Evolutionary conservation across 495 filamentous ascomycete genomes (phyloP), one percentile per base, ranked within the genome.

Genomic region (Xanthoparmelia taractica): DNA sequence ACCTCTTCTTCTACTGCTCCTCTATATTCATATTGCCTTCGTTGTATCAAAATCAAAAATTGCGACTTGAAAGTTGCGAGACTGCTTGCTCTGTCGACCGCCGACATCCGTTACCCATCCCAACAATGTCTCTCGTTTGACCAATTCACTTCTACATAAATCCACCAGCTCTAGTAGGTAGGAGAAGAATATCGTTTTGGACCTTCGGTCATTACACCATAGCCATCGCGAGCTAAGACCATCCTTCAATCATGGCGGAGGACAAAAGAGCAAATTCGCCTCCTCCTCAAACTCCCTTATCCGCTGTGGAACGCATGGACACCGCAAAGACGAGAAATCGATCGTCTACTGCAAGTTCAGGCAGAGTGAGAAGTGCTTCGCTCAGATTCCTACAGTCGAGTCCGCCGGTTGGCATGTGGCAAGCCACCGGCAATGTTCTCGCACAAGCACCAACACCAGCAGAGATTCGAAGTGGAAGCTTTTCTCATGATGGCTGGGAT

Each of bases 381-480:
- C 68, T 75, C 20, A 76, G 73, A 27, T 77, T 84, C 50, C 66
- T 75, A 33, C 74, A 80, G 54, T 79, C 79, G 0, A 73, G 71
- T 43, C 76, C 77, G 13, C 82, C 79, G 11, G 71, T 74, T 27
- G 80, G 81, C 33, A 79, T 84, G 72, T 80, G 77, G 72, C 76
- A 81, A 45, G 81, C 81, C 12, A 82, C 80, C 1, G 78, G 77
- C 20, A 69, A 62, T 17, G 70, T 63, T 11, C 72, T 72, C 25
- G 66, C 74, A 3, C 74, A 75, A 66, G 76, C 78, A 48, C 78
- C 78, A 12, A 73, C 75, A 20, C 64, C 76, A 11, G 59, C 63
- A 25, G 77, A 80, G 37, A 78, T 80, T 38, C 68, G 78, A 37
- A 68, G 67, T 55, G 76, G 75, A 27, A 72, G 71, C 25, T 78